These are phyloP conservation scores for Floccularia luteovirens DNA, from an alignment of 768 basidiomycete genomes.

Conservation along the genomic window DNA sequence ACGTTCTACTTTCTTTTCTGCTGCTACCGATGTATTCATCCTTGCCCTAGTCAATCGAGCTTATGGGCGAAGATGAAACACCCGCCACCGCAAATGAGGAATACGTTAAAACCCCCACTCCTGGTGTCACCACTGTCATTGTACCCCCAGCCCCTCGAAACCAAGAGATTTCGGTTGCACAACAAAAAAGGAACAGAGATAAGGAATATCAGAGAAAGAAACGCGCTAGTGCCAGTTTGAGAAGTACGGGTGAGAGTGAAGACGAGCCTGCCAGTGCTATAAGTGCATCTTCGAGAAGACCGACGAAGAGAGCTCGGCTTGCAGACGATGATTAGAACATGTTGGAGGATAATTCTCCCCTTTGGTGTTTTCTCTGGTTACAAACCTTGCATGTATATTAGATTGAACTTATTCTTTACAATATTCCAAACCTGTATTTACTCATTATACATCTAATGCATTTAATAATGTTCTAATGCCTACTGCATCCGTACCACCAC, in stretches of 20 bases:
- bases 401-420: slow-evolving; percentile 4
- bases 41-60: slow-evolving; percentile 57
- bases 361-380: slow-evolving; percentile 3
- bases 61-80: slow-evolving; percentile 66
- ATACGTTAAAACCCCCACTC: slow-evolving; percentile 56
- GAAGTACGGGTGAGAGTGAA: slow-evolving; percentile 69
- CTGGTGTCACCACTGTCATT: slow-evolving; percentile 70
- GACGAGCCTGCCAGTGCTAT: slow-evolving; percentile 51
- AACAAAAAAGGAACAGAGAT: slow-evolving; percentile 73
- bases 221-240: slow-evolving; percentile 53
- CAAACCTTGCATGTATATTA: slow-evolving; percentile 3
- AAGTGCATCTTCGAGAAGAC: slow-evolving; percentile 44
- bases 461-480: slow-evolving; percentile 46
- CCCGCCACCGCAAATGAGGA: slow-evolving; percentile 50
- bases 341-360: slow-evolving; percentile 4
- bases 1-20: slow-evolving; percentile 5
- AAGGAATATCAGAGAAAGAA: slow-evolving; percentile 78
- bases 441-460: slow-evolving; percentile 29
- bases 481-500: slow-evolving; percentile 50
- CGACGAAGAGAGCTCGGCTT: slow-evolving; percentile 62
- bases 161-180: slow-evolving; percentile 63
- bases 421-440: not conserved
- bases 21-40: slow-evolving; percentile 4
- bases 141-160: slow-evolving; percentile 65
- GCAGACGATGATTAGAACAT: slow-evolving; percentile 52